Conservation (phyloP, 495 filamentous ascomycete species). For the Immersiella caudata region DNA sequence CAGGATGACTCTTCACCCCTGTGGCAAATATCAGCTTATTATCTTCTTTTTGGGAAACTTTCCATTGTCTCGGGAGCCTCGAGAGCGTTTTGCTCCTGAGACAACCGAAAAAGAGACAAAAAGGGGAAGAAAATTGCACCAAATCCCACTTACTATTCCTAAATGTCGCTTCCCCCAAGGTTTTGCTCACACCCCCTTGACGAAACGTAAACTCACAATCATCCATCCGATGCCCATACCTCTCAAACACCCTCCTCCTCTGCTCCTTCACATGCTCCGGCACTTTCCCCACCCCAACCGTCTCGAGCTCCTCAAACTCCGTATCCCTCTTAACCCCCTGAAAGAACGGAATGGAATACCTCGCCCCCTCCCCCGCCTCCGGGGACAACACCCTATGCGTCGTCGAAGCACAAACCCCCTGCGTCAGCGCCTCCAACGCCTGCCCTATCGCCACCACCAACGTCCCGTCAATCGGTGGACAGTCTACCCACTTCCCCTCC, state of each 20-base stretch:
- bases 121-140: no score
- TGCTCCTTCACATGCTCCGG: constrained; percentile 65
- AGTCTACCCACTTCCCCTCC: constrained; percentile 75
- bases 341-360: constrained; percentile 90
- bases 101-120: no score
- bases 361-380: constrained; percentile 63
- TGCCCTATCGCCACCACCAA: constrained; percentile 91
- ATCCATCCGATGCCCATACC: constrained; percentile 57
- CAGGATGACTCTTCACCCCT: constrained; percentile 88
- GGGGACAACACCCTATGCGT: constrained; percentile 82
- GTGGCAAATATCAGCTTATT: no score
- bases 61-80: no score
- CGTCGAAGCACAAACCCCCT: constrained; percentile 82
- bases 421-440: constrained; percentile 86
- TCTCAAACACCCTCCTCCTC: constrained; percentile 54
- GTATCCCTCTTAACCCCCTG: constrained; percentile 85
- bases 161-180: constrained; percentile 80
- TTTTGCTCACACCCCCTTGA: constrained; percentile 60
- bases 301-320: constrained; percentile 69
- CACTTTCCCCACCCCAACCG: constrained; percentile 61
- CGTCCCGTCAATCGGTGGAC: constrained; percentile 63
- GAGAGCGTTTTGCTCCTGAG: no score
- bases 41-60: no score
- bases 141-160: no score
- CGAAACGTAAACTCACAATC: constrained; percentile 82